Conservation (phyloP, 371 early-diverging fungal genomes). For the Sporodiniella umbellata region DNA sequence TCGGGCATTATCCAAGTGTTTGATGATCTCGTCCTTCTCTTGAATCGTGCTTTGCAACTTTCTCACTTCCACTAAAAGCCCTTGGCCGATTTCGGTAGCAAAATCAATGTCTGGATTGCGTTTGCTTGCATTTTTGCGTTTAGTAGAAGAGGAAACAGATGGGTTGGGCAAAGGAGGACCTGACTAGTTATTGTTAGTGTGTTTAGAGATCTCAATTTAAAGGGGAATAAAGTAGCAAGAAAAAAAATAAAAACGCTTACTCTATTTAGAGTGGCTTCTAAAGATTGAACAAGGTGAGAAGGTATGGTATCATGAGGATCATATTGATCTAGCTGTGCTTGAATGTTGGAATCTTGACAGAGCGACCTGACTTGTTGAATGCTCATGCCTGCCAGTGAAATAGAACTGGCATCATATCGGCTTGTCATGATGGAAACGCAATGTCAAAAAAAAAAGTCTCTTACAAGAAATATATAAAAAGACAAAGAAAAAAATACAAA, state of each 20-base stretch:
- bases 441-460: neutral
- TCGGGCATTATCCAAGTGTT: conserved; percentile 57
- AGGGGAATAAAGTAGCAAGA: too few relatives aligned
- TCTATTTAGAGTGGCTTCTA: conserved; percentile 19
- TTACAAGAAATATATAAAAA: neutral
- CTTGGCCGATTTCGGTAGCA: conserved; percentile 55
- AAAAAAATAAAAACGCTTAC: too few relatives aligned
- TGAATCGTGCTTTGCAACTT: conserved; percentile 44
- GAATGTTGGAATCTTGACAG: conserved; percentile 14
- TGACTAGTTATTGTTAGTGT: neutral
- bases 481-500: conserved; percentile 1
- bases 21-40: conserved; percentile 63
- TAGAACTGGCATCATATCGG: conserved; percentile 7
- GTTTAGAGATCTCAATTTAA: too few relatives aligned
- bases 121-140: conserved; percentile 33
- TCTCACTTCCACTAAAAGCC: conserved; percentile 45
- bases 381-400: conserved; percentile 23
- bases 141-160: conserved; percentile 28
- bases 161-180: conserved; percentile 5
- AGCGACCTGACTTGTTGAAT: conserved; percentile 18
- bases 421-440: conserved; percentile 4
- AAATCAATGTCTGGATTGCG: conserved; percentile 52
- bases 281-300: conserved; percentile 4
- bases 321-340: conserved; percentile 8
- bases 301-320: conserved; percentile 13